These are phyloP conservation scores for Fagopyrum homotropicum DNA, from an alignment of 148 eudicot genomes.

Conservation along the genomic window DNA sequence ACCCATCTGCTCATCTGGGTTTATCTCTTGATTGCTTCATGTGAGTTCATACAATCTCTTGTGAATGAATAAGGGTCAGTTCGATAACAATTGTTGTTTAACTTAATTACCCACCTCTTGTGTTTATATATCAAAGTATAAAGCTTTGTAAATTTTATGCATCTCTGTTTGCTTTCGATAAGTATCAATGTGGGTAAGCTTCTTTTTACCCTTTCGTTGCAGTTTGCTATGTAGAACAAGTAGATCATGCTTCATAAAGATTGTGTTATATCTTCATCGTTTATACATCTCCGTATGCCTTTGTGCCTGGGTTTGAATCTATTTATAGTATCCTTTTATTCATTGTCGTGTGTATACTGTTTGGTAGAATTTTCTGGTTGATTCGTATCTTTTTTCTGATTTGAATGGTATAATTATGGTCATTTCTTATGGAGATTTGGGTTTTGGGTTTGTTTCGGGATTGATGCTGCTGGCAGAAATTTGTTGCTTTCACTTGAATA, in stretches of 20 bases:
- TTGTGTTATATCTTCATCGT: background rate
- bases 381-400: background rate
- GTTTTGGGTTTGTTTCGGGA: constrained; percentile 4
- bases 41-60: background rate
- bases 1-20: constrained; percentile 12
- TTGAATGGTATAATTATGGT: background rate
- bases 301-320: background rate
- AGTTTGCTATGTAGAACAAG: background rate
- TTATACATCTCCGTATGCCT: background rate
- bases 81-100: background rate
- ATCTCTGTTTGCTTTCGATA: constrained; percentile 6
- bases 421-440: background rate
- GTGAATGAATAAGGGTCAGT: background rate
- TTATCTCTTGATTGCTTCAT: constrained; percentile 6
- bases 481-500: background rate
- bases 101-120: background rate
- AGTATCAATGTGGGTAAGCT: constrained; percentile 12
- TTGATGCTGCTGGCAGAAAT: background rate
- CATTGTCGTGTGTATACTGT: background rate
- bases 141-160: background rate
- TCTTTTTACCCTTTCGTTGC: constrained; percentile 2
- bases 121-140: background rate
- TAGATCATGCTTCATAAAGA: constrained; percentile 4
- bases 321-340: background rate
- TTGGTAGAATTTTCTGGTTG: background rate